A percentile compares a stretch with the other conserved stretches of the same genome.
Conservation (phyloP, 768 basidiomycete species). For the Porphyrellus cyaneotinctus region DNA sequence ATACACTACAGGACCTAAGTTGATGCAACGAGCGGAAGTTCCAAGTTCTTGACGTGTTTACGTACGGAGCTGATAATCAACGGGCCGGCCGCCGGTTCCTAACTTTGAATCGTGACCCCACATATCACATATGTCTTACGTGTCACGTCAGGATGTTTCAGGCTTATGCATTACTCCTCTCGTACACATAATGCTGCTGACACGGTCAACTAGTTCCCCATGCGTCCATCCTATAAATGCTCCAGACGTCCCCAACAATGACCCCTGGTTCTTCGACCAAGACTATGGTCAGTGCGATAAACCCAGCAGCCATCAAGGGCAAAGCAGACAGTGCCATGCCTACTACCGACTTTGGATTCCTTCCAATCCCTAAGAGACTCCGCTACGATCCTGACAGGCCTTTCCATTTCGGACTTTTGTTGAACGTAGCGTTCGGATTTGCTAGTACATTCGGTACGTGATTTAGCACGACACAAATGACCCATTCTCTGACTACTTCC, state of each 20-base stretch:
- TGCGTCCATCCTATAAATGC: conserved; percentile 15
- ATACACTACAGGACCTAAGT: neutral
- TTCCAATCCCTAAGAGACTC: conserved; percentile 58
- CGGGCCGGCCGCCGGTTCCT: too few species aligned
- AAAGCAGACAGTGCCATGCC: neutral
- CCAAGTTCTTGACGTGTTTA: too few species aligned
- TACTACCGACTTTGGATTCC: conserved; percentile 52
- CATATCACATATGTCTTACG: too few species aligned
- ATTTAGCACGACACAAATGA: neutral
- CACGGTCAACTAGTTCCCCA: neutral
- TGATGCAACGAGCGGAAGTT: neutral
- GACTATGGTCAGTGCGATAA: neutral
- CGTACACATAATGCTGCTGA: too few species aligned
- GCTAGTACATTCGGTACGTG: conserved; percentile 46
- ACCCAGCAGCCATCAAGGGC: neutral
- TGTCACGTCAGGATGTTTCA: too few species aligned
- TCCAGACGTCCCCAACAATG: neutral
- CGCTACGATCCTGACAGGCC: conserved; percentile 50
- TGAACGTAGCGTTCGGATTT: conserved; percentile 60
- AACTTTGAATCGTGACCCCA: too few species aligned
- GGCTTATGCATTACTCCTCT: too few species aligned
- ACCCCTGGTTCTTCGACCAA: conserved; percentile 13
- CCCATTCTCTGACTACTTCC: neutral
- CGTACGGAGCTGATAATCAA: too few species aligned
- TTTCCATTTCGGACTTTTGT: conserved; percentile 46